These are phyloP conservation scores for Umbelopsis sp. DNA, from an alignment of 192 early-diverging fungal genomes.

Conservation along the genomic window DNA sequence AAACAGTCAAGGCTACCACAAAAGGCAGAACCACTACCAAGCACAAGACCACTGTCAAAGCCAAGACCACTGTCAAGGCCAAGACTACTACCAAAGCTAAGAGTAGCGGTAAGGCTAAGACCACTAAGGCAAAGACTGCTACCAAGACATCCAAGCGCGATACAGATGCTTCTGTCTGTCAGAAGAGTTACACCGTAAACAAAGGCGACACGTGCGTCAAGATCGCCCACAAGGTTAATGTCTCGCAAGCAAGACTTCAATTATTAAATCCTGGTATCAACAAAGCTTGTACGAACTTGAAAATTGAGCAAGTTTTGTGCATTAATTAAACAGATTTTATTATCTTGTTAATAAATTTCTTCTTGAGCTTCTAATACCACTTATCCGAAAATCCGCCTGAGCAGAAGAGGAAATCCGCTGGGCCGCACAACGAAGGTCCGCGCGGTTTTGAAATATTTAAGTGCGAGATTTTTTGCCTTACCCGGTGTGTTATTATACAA, in stretches of 20 bases:
- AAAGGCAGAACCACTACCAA: neutral
- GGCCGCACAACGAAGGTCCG: no score
- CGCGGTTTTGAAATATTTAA: no score
- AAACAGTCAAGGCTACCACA: neutral
- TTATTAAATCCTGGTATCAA: neutral
- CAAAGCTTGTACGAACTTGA: neutral
- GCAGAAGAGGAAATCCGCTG: no score
- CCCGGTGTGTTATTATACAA: no score
- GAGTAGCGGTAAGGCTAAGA: neutral
- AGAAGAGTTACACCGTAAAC: neutral
- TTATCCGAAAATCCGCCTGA: neutral
- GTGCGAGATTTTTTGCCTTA: no score
- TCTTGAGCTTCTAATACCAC: neutral
- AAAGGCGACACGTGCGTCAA: constrained; percentile 9
- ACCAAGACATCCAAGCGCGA: neutral
- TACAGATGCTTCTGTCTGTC: neutral
- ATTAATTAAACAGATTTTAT: constrained; percentile 6
- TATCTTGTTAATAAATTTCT: neutral
- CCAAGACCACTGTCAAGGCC: neutral
- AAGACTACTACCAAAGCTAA: neutral
- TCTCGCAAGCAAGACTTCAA: neutral
- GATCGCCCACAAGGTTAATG: neutral
- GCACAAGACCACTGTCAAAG: neutral
- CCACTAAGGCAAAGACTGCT: neutral
- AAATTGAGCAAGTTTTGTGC: constrained; percentile 4